Conservation (phyloP, 148 eudicot species). For the Persicaria maculosa region DNA sequence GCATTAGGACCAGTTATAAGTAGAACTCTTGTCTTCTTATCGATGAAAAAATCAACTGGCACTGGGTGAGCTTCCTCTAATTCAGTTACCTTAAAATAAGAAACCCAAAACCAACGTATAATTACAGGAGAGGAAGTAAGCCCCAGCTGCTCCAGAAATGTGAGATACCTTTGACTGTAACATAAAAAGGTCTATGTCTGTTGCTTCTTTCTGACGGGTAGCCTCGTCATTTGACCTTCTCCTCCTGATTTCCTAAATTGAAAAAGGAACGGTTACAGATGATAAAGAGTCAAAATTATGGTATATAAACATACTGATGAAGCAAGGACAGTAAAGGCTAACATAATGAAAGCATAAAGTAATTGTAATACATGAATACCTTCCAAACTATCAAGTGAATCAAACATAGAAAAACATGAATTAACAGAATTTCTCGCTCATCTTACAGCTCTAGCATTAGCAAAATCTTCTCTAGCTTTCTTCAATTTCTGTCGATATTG, state of each 20-base stretch:
- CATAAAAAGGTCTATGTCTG: constrained; percentile 35
- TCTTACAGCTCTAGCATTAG: constrained; percentile 80
- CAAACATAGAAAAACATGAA: constrained; percentile 14
- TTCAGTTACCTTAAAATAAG: constrained; percentile 44
- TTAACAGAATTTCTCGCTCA: constrained; percentile 3
- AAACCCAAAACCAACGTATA: constrained; percentile 4
- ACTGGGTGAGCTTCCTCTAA: constrained; percentile 63
- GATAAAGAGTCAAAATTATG: not conserved
- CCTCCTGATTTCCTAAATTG: constrained; percentile 70
- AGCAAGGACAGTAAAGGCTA: not conserved
- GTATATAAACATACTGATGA: not conserved
- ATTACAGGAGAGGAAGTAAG: not conserved
- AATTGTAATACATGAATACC: not conserved
- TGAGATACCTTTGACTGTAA: constrained; percentile 51
- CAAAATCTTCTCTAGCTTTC: constrained; percentile 66
- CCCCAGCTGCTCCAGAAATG: constrained; percentile 1
- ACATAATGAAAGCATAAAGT: not conserved
- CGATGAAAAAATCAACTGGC: constrained; percentile 65
- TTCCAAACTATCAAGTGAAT: constrained; percentile 1
- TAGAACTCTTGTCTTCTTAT: constrained; percentile 61
- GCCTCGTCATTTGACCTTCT: constrained; percentile 48
- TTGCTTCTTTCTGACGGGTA: constrained; percentile 36
- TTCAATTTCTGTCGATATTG: constrained; percentile 49
- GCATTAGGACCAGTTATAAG: constrained; percentile 97
- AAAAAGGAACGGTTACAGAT: constrained; percentile 18